phyloP scores from a whole-genome alignment of 768 basidiomycete species.

The Mycena albidolilacea region DNA sequence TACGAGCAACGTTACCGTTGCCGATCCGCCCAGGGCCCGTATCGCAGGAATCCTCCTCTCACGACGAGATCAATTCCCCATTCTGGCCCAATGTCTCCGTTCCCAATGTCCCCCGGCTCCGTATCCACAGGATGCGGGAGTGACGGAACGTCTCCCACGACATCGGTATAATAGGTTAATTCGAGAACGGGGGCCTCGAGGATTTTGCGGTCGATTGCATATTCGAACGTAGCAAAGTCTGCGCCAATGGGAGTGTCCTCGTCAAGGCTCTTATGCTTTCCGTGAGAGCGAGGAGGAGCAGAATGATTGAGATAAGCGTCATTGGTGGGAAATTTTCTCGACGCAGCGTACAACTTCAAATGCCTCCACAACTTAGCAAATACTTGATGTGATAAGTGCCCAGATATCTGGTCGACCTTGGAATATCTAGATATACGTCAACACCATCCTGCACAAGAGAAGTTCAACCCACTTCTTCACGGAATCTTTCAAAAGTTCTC shows the following conservation, averaged over 20 bases:
- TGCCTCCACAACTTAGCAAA: slow-evolving; percentile 72
- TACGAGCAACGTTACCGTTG: slow-evolving; percentile 70
- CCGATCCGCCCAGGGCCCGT: slow-evolving; percentile 98
- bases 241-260: slow-evolving; percentile 69
- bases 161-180: slow-evolving; percentile 89
- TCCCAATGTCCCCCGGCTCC: slow-evolving; percentile 81
- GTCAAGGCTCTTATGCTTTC: slow-evolving; percentile 56
- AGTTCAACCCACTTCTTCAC: slow-evolving; percentile 60
- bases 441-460: neutral
- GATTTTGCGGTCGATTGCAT: slow-evolving; percentile 89
- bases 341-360: slow-evolving; percentile 59
- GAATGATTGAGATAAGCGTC: slow-evolving; percentile 24
- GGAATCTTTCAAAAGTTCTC: slow-evolving; percentile 71
- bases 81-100: slow-evolving; percentile 90
- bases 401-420: slow-evolving; percentile 47
- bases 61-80: slow-evolving; percentile 93
- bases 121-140: slow-evolving; percentile 47
- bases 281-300: slow-evolving; percentile 28
- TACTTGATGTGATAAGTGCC: slow-evolving; percentile 55
- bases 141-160: slow-evolving; percentile 81
- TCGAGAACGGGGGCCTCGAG: slow-evolving; percentile 85
- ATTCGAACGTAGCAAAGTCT: slow-evolving; percentile 77
- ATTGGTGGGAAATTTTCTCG: slow-evolving; percentile 46
- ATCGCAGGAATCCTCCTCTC: slow-evolving; percentile 81
- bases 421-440: slow-evolving; percentile 47